Percentiles rank a stretch among this genome's conserved stretches.
Evolutionary conservation across 345 rosid genomes (phyloP).

Genomic region (Diplotaxis tenuifolia): DNA sequence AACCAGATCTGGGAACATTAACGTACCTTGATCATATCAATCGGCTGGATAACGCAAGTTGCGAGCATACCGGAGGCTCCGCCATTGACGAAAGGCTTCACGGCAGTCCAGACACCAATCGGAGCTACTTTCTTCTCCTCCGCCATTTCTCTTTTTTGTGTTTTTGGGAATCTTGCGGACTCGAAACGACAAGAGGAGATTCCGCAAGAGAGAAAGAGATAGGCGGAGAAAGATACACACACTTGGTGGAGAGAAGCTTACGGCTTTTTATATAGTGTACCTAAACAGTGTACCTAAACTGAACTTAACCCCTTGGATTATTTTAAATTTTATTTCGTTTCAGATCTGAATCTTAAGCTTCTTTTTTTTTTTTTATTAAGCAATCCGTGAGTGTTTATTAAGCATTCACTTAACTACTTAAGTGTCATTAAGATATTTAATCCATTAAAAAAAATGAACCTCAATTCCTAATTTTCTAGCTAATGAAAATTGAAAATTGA

Average conservation of each 20-base stretch:
- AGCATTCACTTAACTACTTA: not conserved
- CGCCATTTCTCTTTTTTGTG: slow-evolving; percentile 43
- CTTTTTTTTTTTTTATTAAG: not conserved
- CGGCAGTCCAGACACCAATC: slow-evolving; percentile 65
- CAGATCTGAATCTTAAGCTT: slow-evolving; percentile 19
- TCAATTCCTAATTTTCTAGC: not conserved
- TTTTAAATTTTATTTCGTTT: not conserved
- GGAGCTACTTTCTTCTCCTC: slow-evolving; percentile 68
- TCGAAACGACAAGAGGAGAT: slow-evolving; percentile 2
- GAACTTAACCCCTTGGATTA: slow-evolving; percentile 24
- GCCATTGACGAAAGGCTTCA: slow-evolving; percentile 94
- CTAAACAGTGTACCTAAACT: too few species aligned
- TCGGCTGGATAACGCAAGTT: slow-evolving; percentile 95
- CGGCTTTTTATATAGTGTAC: slow-evolving; percentile 26
- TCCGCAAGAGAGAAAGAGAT: slow-evolving; percentile 21
- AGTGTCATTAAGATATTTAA: not conserved
- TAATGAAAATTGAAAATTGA: not conserved
- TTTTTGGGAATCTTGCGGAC: slow-evolving; percentile 6
- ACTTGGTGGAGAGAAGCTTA: slow-evolving; percentile 34
- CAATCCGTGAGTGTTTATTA: slow-evolving; percentile 1
- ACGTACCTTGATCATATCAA: slow-evolving; percentile 93
- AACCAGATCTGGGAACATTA: slow-evolving; percentile 22
- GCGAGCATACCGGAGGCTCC: slow-evolving; percentile 99
- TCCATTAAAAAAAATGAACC: not conserved
- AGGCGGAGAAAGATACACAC: not conserved